Percentiles rank a stretch among this genome's conserved stretches.
Evolutionary conservation across 2,329 filamentous ascomycete species (phyloP).

Genomic region (Mycocentrospora acerina): DNA sequence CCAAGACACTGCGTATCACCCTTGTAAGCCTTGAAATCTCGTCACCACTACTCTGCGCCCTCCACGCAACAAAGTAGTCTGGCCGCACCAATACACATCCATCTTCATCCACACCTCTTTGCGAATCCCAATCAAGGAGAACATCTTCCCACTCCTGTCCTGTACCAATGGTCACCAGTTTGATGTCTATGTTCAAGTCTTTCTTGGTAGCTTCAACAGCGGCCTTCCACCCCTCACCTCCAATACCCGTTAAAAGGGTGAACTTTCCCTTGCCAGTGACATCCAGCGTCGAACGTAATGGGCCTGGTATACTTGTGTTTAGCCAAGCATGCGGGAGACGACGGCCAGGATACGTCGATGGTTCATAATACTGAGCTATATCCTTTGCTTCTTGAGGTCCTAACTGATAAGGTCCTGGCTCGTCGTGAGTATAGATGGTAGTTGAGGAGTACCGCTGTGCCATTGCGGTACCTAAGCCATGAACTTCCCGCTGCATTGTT

Average conservation of each 20-base stretch:
- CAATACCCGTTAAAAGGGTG: slow-evolving; percentile 49
- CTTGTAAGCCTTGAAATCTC: slow-evolving; percentile 18
- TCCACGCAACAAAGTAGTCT: slow-evolving; percentile 62
- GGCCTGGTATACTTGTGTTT: slow-evolving; percentile 49
- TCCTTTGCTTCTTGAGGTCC: slow-evolving; percentile 36
- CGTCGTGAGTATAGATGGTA: slow-evolving; percentile 51
- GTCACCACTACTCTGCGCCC: slow-evolving; percentile 28
- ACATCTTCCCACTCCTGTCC: slow-evolving; percentile 62
- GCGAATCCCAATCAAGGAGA: slow-evolving; percentile 61
- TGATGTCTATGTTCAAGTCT: slow-evolving; percentile 50
- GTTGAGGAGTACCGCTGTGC: slow-evolving; percentile 55
- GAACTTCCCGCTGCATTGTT: slow-evolving; percentile 52
- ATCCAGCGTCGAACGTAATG: slow-evolving; percentile 59
- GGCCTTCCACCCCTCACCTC: slow-evolving; percentile 56
- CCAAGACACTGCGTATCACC: slow-evolving; percentile 21
- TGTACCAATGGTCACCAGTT: slow-evolving; percentile 57
- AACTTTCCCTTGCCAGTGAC: slow-evolving; percentile 56
- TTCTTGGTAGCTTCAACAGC: slow-evolving; percentile 48
- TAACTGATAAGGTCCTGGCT: slow-evolving; percentile 26
- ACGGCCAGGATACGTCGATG: slow-evolving; percentile 60
- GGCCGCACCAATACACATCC: slow-evolving; percentile 61
- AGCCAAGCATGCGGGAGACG: slow-evolving; percentile 66
- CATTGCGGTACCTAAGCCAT: slow-evolving; percentile 61
- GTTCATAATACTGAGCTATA: slow-evolving; percentile 46
- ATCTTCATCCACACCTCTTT: slow-evolving; percentile 58